A percentile compares a stretch with the other conserved stretches of the same genome.
phyloP scores from a whole-genome alignment of 768 basidiomycete genomes.

The Lyophyllum decastes region DNA sequence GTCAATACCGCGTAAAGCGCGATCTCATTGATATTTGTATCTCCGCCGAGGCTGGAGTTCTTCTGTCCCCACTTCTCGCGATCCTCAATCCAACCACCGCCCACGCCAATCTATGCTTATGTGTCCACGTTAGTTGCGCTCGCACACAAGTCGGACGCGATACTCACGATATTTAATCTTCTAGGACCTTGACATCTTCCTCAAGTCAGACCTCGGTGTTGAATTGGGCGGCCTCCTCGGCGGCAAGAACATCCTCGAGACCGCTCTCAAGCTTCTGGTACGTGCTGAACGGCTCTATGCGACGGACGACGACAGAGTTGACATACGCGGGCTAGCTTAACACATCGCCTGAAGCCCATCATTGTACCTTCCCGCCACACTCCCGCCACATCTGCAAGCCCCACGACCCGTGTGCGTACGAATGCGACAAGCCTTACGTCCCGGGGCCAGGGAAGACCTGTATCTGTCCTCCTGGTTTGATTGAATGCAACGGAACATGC shows the following conservation, averaged over 20 bases:
- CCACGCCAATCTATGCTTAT: constrained; percentile 18
- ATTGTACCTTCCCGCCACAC: constrained; percentile 17
- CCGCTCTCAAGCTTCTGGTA: constrained; percentile 18
- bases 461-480: constrained; percentile 35
- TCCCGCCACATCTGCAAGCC: constrained; percentile 13
- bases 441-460: constrained; percentile 24
- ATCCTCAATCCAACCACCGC: constrained; percentile 17
- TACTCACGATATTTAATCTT: not conserved
- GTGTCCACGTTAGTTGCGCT: constrained; percentile 14
- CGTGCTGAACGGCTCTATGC: not conserved
- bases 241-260: constrained; percentile 14
- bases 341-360: constrained; percentile 14
- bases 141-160: no score
- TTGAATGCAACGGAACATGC: constrained; percentile 43
- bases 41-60: constrained; percentile 14
- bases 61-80: constrained; percentile 12
- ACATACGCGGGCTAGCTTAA: constrained; percentile 12
- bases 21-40: constrained; percentile 21
- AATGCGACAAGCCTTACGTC: constrained; percentile 18
- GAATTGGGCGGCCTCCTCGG: constrained; percentile 17
- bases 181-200: constrained; percentile 19
- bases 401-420: constrained; percentile 14
- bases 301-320: not conserved
- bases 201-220: constrained; percentile 17
- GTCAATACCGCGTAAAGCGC: constrained; percentile 17